phyloP scores from a whole-genome alignment of 2,329 filamentous ascomycete species.

The Sclerotinia sclerotiorum region DNA sequence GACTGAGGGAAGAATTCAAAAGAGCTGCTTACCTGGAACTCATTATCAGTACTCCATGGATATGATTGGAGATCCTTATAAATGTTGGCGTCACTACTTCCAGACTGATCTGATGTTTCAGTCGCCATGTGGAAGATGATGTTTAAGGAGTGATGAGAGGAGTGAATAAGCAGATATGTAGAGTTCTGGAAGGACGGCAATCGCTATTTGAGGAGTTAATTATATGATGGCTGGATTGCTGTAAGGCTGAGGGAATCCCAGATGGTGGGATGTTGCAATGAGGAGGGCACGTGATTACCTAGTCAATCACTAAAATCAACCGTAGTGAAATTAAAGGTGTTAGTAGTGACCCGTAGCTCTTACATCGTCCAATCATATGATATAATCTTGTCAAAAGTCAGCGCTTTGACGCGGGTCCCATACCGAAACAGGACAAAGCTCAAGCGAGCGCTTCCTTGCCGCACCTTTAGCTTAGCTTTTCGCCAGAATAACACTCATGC shows the following conservation, averaged over 20 bases:
- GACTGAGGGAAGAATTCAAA: neutral
- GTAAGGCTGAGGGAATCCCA: neutral
- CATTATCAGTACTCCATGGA: constrained; percentile 65
- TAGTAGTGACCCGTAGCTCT: neutral
- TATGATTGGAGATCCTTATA: constrained; percentile 65
- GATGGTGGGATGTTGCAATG: neutral
- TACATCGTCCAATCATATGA: neutral
- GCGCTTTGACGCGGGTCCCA: neutral
- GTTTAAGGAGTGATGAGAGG: neutral
- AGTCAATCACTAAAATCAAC: neutral
- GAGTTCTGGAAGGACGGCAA: neutral
- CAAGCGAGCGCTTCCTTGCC: constrained; percentile 23
- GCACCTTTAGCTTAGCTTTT: constrained; percentile 21
- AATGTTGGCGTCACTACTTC: constrained; percentile 39
- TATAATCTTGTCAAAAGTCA: neutral
- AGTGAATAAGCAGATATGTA: neutral
- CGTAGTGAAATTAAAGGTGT: neutral
- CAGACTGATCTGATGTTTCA: neutral
- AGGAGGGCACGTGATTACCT: neutral
- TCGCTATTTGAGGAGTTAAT: too few species aligned
- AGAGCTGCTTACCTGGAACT: constrained; percentile 57
- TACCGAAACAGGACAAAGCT: neutral
- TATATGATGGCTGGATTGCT: neutral
- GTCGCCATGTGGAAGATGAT: constrained; percentile 3
- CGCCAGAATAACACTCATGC: constrained; percentile 22